These are phyloP conservation scores for Hymenoscyphus albidus DNA, from an alignment of 2,329 filamentous ascomycete genomes.

Conservation along the genomic window DNA sequence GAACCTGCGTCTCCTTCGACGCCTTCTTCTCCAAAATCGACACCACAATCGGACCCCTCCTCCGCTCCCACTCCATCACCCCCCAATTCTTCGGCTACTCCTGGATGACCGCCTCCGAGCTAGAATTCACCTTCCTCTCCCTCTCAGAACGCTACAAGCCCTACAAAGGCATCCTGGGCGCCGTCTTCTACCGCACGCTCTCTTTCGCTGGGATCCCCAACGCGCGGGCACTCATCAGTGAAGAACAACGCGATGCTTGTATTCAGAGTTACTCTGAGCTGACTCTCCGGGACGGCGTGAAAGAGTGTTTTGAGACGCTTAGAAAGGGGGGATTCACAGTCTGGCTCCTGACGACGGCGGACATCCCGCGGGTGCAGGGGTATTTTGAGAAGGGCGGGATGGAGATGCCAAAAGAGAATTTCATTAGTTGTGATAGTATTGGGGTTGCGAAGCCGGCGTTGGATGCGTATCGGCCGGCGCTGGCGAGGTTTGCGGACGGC, in stretches of 20 bases:
- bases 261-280: conserved; percentile 39
- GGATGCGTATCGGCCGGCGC: conserved; percentile 43
- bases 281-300: conserved; percentile 38
- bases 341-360: conserved; percentile 52
- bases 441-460: conserved; percentile 49
- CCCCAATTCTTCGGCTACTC: conserved; percentile 43
- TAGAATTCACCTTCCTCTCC: conserved; percentile 48
- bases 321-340: conserved; percentile 46
- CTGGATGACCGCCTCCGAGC: conserved; percentile 46
- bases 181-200: conserved; percentile 47
- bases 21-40: conserved; percentile 42
- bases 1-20: conserved; percentile 47
- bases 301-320: conserved; percentile 42
- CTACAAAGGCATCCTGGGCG: conserved; percentile 42
- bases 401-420: conserved; percentile 47
- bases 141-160: conserved; percentile 42
- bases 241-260: conserved; percentile 41
- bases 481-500: conserved; percentile 39
- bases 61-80: conserved; percentile 39
- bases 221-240: conserved; percentile 40
- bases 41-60: conserved; percentile 39
- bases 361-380: conserved; percentile 45
- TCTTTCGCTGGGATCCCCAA: conserved; percentile 42
- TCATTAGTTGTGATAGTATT: conserved; percentile 48
- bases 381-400: conserved; percentile 49